Evolutionary conservation across 2,329 filamentous ascomycete species (phyloP).

Genomic region (Diaporthe australafricana): DNA sequence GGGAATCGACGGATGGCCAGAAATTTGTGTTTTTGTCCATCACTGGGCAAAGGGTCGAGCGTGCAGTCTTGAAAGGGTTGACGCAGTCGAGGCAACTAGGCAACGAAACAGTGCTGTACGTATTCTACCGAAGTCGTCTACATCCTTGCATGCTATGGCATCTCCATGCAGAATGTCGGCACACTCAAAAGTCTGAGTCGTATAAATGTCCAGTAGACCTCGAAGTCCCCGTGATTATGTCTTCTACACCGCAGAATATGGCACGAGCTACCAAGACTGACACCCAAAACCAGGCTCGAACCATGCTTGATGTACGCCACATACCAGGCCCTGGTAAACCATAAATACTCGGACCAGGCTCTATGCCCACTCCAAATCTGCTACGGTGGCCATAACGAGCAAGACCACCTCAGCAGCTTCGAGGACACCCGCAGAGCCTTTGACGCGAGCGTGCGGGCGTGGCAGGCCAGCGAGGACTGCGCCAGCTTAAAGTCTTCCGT

Average conservation of each 20-base stretch:
- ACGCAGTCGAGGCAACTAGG: neutral
- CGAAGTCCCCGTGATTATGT: too few relatives aligned
- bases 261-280: neutral
- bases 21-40: neutral
- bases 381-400: neutral
- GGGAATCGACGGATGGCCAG: neutral
- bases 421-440: neutral
- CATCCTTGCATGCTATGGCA: neutral
- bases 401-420: neutral
- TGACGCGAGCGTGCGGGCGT: fast-evolving
- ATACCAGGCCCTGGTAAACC: neutral
- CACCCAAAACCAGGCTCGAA: neutral
- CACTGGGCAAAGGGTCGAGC: neutral
- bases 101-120: neutral
- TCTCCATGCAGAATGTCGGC: neutral
- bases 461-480: neutral
- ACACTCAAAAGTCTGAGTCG: neutral
- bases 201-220: neutral
- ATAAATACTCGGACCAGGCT: neutral
- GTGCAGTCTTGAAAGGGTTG: neutral
- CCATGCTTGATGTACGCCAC: neutral
- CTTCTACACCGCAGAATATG: too few relatives aligned
- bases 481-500: neutral
- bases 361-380: neutral
- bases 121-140: too few relatives aligned